Evolutionary conservation across 768 basidiomycete species (phyloP).

Genomic region (Kwoniella sp.): DNA sequence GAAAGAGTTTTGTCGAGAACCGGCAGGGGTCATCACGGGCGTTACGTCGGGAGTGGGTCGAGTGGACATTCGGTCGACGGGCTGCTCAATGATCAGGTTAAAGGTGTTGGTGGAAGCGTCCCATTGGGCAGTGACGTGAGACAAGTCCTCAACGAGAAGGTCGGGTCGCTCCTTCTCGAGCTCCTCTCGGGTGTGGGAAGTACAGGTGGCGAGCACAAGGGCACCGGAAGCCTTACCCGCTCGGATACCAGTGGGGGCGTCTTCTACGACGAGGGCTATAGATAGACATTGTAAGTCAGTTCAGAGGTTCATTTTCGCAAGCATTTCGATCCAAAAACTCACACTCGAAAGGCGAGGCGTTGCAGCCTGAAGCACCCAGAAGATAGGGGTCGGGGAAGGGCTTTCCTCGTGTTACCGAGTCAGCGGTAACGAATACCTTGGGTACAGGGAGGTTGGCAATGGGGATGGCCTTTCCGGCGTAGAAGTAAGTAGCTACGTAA

Average conservation of each 20-base stretch:
- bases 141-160: slow-evolving; percentile 56
- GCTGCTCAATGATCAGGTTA: slow-evolving; percentile 53
- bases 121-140: slow-evolving; percentile 54
- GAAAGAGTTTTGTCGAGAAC: slow-evolving; percentile 50
- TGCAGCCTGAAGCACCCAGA: slow-evolving; percentile 69
- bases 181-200: slow-evolving; percentile 61
- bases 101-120: slow-evolving; percentile 47
- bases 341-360: slow-evolving; percentile 67
- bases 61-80: slow-evolving; percentile 48
- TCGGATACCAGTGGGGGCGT: slow-evolving; percentile 79
- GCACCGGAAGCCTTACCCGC: slow-evolving; percentile 79
- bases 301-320: background rate
- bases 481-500: slow-evolving; percentile 70
- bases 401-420: slow-evolving; percentile 77
- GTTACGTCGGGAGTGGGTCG: slow-evolving; percentile 54
- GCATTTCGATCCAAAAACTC: slow-evolving; percentile 29
- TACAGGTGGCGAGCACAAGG: slow-evolving; percentile 78
- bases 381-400: slow-evolving; percentile 86
- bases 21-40: slow-evolving; percentile 54
- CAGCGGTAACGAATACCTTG: slow-evolving; percentile 70
- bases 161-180: slow-evolving; percentile 60
- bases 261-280: slow-evolving; percentile 77
- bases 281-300: background rate
- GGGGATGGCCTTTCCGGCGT: slow-evolving; percentile 70
- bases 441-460: slow-evolving; percentile 66